phyloP scores from a whole-genome alignment of 441 rosid species.

The Metrosideros polymorpha region DNA sequence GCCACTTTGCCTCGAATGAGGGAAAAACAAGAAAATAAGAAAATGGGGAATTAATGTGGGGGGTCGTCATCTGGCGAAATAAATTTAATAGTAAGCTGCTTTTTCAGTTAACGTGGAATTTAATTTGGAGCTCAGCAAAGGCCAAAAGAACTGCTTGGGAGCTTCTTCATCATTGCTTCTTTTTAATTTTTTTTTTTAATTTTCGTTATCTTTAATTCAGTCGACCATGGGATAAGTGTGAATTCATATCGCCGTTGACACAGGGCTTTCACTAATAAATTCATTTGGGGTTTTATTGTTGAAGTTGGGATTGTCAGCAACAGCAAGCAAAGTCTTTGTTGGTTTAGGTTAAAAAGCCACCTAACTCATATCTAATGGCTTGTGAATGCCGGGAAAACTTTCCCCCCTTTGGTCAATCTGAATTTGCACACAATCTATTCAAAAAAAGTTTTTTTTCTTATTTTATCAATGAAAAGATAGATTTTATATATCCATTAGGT shows the following conservation, averaged over 20 bases:
- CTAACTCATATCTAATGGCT: neutral
- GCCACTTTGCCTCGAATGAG: neutral
- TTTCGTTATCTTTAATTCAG: neutral
- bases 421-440: neutral
- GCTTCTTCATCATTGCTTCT: neutral
- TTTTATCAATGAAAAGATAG: neutral
- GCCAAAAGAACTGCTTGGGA: neutral
- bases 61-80: conserved; percentile 3
- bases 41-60: neutral
- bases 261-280: neutral
- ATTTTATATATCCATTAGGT: neutral
- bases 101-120: conserved; percentile 9
- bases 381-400: neutral
- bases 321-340: neutral
- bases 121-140: neutral
- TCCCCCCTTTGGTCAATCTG: neutral
- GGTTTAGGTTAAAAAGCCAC: neutral
- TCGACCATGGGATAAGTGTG: neutral
- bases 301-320: neutral
- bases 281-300: neutral
- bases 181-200: neutral
- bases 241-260: neutral
- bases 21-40: neutral
- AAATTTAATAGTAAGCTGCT: conserved; percentile 9
- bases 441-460: neutral